Evolutionary conservation across 352 stramenopile genomes (phyloP).

Genomic region (Thalassiosira oceanica): DNA sequence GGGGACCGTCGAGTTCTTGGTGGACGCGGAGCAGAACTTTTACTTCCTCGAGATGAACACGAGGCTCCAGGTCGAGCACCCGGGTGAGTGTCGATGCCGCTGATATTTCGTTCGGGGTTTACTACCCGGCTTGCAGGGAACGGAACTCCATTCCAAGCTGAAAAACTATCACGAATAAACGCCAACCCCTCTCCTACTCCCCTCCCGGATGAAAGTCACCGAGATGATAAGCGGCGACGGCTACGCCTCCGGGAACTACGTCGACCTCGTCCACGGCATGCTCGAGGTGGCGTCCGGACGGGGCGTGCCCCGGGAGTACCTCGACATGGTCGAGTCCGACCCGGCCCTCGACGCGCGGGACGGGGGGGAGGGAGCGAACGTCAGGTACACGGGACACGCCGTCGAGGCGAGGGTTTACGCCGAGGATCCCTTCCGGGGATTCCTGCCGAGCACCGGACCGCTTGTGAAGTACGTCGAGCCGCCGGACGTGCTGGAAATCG

Average conservation of each 20-base stretch:
- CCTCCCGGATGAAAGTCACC: no score
- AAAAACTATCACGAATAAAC: no score
- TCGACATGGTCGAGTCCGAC: slow-evolving; percentile 54
- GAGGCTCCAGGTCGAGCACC: slow-evolving; percentile 98
- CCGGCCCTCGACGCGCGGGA: slow-evolving; percentile 28
- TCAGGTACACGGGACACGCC: slow-evolving; percentile 80
- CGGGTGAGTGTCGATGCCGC: no score
- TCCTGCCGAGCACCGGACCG: slow-evolving; percentile 92
- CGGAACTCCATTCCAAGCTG: no score
- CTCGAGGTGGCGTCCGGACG: slow-evolving; percentile 90
- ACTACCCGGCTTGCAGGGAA: no score
- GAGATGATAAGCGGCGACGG: slow-evolving; percentile 88
- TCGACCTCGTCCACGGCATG: slow-evolving; percentile 95
- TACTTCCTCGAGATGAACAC: slow-evolving; percentile 99
- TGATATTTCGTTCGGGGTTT: no score
- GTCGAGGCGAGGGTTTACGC: slow-evolving; percentile 96
- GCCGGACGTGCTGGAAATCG: slow-evolving; percentile 9
- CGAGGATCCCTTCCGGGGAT: slow-evolving; percentile 92
- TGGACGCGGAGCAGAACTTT: slow-evolving; percentile 86
- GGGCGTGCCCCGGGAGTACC: slow-evolving; percentile 85
- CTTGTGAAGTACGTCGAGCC: slow-evolving; percentile 92
- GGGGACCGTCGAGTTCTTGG: slow-evolving; percentile 97
- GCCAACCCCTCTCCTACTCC: no score
- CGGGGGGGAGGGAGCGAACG: slow-evolving; percentile 56
- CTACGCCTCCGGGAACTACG: slow-evolving; percentile 26